Evolutionary conservation across 176 grass and related monocot species (phyloP).

Genomic region (Rhynchospora breviuscula): DNA sequence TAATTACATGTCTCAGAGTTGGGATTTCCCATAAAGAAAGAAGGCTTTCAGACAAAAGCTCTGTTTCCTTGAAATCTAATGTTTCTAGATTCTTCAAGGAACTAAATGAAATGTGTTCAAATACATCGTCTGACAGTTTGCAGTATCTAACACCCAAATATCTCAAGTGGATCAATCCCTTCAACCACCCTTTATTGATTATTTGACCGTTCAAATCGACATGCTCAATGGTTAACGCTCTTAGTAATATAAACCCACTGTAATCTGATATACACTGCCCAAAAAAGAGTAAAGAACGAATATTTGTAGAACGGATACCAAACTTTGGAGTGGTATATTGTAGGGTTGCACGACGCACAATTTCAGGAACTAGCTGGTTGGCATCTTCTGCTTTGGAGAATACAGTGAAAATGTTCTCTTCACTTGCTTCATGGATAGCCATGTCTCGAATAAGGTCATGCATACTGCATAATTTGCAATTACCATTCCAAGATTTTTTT

Average conservation of each 20-base stretch:
- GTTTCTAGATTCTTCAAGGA: background rate
- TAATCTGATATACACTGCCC: background rate
- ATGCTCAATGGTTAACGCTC: background rate
- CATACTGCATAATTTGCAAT: background rate
- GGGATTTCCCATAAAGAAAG: background rate
- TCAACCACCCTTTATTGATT: background rate
- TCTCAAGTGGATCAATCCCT: constrained; percentile 15
- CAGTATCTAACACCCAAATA: constrained; percentile 13
- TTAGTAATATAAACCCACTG: background rate
- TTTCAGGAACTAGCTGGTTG: background rate
- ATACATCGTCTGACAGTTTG: background rate
- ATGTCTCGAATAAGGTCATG: constrained; percentile 11
- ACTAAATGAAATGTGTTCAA: background rate
- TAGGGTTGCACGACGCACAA: background rate
- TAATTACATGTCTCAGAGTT: constrained; percentile 12
- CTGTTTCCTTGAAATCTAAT: background rate
- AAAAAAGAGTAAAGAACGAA: constrained; percentile 5
- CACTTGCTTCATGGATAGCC: constrained; percentile 11
- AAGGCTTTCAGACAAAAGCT: background rate
- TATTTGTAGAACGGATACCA: background rate
- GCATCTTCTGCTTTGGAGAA: background rate
- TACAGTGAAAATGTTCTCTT: constrained; percentile 5
- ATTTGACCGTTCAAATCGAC: background rate
- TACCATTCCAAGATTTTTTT: constrained; percentile 12
- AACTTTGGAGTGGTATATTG: background rate